A percentile compares a stretch with the other conserved stretches of the same genome.
These are phyloP conservation scores for Bruguiera hainesii DNA, from an alignment of 441 rosid species.

Conservation along the genomic window DNA sequence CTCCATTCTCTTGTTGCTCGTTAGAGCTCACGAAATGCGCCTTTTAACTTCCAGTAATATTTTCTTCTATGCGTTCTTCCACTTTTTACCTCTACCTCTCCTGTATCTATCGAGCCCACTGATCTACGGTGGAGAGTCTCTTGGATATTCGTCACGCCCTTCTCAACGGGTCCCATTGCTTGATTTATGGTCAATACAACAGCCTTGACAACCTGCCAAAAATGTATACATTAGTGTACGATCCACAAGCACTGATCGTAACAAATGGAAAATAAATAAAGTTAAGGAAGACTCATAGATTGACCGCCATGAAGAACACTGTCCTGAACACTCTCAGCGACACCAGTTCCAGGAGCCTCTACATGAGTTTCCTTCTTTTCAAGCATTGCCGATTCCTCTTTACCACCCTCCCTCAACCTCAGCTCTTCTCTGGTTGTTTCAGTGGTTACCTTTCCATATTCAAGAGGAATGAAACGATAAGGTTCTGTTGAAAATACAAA, in stretches of 20 bases:
- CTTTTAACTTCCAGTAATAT: background rate
- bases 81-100: conserved; percentile 31
- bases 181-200: conserved; percentile 84
- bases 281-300: conserved; percentile 30
- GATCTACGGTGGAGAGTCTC: conserved; percentile 51
- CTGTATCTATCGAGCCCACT: conserved; percentile 29
- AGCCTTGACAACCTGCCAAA: conserved; percentile 63
- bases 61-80: conserved; percentile 24
- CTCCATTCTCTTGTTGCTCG: no score
- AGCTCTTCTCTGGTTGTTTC: conserved; percentile 40
- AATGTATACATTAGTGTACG: background rate
- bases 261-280: background rate
- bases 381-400: conserved; percentile 31
- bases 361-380: conserved; percentile 48
- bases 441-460: conserved; percentile 32
- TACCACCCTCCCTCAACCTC: conserved; percentile 32
- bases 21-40: background rate
- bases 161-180: conserved; percentile 82
- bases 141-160: conserved; percentile 76
- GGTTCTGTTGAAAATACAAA: conserved; percentile 71
- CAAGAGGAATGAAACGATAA: conserved; percentile 45
- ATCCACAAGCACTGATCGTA: background rate
- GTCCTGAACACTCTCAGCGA: conserved; percentile 79
- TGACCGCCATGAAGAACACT: conserved; percentile 81
- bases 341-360: conserved; percentile 75